These are phyloP conservation scores for Hymenoscyphus repandus DNA, from an alignment of 2,329 filamentous ascomycete genomes.

Conservation along the genomic window DNA sequence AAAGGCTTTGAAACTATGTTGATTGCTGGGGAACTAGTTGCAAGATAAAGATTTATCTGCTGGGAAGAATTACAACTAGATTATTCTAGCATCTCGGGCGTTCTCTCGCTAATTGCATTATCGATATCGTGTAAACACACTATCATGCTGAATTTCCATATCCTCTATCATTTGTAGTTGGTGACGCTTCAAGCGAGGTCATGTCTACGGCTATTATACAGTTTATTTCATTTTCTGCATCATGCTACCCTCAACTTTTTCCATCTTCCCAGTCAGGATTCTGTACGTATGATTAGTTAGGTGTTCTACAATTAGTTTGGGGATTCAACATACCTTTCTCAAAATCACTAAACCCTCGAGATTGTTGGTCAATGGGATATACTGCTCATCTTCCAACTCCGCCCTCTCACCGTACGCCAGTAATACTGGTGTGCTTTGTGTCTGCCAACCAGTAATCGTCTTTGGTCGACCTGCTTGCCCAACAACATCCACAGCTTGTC, in stretches of 20 bases:
- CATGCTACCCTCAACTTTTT: slow-evolving; percentile 33
- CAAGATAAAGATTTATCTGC: too few relatives aligned
- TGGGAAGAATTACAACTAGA: too few relatives aligned
- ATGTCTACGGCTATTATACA: slow-evolving; percentile 31
- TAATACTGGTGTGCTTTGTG: slow-evolving; percentile 96
- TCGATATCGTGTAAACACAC: background rate
- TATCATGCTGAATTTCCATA: slow-evolving; percentile 1
- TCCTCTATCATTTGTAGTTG: slow-evolving; percentile 28
- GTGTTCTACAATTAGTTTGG: background rate
- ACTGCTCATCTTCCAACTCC: slow-evolving; percentile 96
- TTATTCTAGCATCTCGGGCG: too few relatives aligned
- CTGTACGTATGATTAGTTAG: slow-evolving; percentile 30
- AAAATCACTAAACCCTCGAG: slow-evolving; percentile 94
- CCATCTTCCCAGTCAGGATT: slow-evolving; percentile 51
- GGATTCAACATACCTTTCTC: slow-evolving; percentile 68
- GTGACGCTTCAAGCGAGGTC: slow-evolving; percentile 17
- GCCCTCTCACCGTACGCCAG: slow-evolving; percentile 92
- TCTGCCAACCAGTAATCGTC: slow-evolving; percentile 99
- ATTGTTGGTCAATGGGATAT: slow-evolving; percentile 84
- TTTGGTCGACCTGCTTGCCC: slow-evolving; percentile 95
- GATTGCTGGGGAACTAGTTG: too few relatives aligned
- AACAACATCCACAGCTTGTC: slow-evolving; percentile 96
- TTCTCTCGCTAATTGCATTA: too few relatives aligned
- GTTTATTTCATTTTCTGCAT: slow-evolving; percentile 25
- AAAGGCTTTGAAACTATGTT: too few relatives aligned